These are phyloP conservation scores for Grosmannia penicillata DNA, from an alignment of 2,329 filamentous ascomycete species.

Conservation along the genomic window DNA sequence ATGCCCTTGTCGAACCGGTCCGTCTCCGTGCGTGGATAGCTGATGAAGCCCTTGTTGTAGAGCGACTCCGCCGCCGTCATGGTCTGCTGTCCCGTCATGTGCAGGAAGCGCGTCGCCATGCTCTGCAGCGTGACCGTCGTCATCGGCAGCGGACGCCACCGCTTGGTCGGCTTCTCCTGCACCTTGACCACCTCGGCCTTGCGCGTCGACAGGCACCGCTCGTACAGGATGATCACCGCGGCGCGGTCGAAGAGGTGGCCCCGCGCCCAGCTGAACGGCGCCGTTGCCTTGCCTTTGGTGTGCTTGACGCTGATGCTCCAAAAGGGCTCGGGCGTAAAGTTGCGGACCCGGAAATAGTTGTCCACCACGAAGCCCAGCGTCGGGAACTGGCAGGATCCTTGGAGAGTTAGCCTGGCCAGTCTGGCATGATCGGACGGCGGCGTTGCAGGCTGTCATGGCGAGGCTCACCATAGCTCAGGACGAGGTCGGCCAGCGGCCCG, in stretches of 20 bases:
- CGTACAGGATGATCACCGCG: conserved; percentile 66
- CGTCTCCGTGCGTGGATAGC: conserved; percentile 93
- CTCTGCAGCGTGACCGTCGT: conserved; percentile 97
- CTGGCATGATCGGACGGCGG: too few species aligned
- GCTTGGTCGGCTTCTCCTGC: conserved; percentile 79
- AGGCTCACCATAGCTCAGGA: conserved; percentile 65
- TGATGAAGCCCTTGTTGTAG: conserved; percentile 92
- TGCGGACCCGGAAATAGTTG: conserved; percentile 82
- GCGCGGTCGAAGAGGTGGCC: conserved; percentile 79
- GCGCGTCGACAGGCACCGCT: conserved; percentile 65
- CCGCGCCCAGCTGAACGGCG: conserved; percentile 73
- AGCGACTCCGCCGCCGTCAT: conserved; percentile 79
- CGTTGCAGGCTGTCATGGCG: too few species aligned
- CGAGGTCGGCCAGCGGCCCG: conserved; percentile 45
- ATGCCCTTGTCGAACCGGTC: conserved; percentile 89
- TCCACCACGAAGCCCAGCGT: conserved; percentile 96
- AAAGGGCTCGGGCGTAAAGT: conserved; percentile 84
- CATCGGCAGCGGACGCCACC: conserved; percentile 84
- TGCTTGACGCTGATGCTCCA: conserved; percentile 85
- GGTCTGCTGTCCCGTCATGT: conserved; percentile 80
- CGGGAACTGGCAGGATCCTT: conserved; percentile 88
- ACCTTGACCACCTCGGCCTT: conserved; percentile 71
- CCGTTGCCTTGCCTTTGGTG: conserved; percentile 59
- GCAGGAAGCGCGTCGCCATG: conserved; percentile 75
- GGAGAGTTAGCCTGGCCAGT: conserved; percentile 6